Evolutionary conservation across 1,284 basidiomycete species (phyloP).

Genomic region (Caloboletus inedulis): DNA sequence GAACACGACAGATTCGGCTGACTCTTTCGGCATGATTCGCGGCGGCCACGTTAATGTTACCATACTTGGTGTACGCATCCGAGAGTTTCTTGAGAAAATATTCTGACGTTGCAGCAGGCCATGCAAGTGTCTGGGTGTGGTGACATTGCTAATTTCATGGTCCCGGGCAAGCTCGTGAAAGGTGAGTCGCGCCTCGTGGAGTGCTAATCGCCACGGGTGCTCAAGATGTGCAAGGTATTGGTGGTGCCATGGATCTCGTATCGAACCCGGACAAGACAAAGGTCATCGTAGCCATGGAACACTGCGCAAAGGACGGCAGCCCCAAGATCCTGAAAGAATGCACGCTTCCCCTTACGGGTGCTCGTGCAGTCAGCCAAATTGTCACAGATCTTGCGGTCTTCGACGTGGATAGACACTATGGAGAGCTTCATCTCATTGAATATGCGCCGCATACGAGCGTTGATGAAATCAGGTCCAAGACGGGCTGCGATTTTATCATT

Average conservation of each 20-base stretch:
- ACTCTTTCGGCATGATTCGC: conserved; percentile 93
- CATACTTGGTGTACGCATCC: conserved; percentile 63
- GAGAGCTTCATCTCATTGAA: conserved; percentile 74
- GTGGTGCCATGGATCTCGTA: conserved; percentile 92
- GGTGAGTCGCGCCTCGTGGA: conserved; percentile 38
- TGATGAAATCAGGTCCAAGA: conserved; percentile 82
- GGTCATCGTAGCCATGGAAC: conserved; percentile 84
- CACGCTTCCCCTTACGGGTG: conserved; percentile 82
- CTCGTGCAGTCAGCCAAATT: conserved; percentile 79
- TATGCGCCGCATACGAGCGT: conserved; percentile 76
- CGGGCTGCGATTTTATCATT: conserved; percentile 71
- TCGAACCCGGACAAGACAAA: conserved; percentile 88
- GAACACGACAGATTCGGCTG: conserved; percentile 62
- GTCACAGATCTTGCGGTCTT: conserved; percentile 92
- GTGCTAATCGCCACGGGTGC: background rate
- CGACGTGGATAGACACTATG: conserved; percentile 72
- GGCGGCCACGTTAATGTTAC: conserved; percentile 93
- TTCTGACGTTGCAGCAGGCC: conserved; percentile 49
- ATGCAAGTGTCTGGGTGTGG: conserved; percentile 91
- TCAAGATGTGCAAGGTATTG: conserved; percentile 60
- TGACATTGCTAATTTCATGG: conserved; percentile 97
- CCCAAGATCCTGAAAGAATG: conserved; percentile 84
- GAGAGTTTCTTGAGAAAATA: conserved; percentile 11
- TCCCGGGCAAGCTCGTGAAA: conserved; percentile 87
- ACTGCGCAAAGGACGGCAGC: conserved; percentile 82